phyloP scores from a whole-genome alignment of 441 rosid genomes.

The Capsella rubella region DNA sequence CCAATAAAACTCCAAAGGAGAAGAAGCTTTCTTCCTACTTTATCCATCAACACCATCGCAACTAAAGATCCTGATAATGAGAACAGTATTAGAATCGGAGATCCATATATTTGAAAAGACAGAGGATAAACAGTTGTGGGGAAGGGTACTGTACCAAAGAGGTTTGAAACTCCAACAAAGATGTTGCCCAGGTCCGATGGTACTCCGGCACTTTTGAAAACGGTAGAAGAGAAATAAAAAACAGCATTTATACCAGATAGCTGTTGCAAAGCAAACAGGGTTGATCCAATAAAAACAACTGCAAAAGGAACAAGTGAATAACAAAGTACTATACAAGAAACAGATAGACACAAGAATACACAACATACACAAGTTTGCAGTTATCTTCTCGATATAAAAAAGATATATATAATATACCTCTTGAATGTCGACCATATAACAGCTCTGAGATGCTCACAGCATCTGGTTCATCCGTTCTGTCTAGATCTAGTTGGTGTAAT shows the following conservation, averaged over 20 bases:
- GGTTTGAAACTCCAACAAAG: constrained; percentile 80
- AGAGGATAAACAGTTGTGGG: neutral
- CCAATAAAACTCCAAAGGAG: constrained; percentile 92
- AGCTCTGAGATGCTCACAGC: constrained; percentile 71
- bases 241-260: constrained; percentile 98
- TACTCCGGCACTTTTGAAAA: constrained; percentile 92
- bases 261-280: constrained; percentile 99
- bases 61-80: constrained; percentile 68
- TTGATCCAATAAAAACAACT: constrained; percentile 99
- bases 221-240: constrained; percentile 95
- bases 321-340: constrained; percentile 56
- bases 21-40: constrained; percentile 85
- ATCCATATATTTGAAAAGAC: constrained; percentile 10
- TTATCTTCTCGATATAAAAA: constrained; percentile 12
- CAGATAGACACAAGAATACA: constrained; percentile 35
- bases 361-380: constrained; percentile 29
- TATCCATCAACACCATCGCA: constrained; percentile 95
- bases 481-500: constrained; percentile 71
- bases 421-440: constrained; percentile 77
- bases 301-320: constrained; percentile 89
- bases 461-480: constrained; percentile 73
- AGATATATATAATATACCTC: constrained; percentile 58
- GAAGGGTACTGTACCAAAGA: constrained; percentile 56
- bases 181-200: constrained; percentile 78
- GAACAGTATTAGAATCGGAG: neutral